Evolutionary conservation across 2,329 filamentous ascomycete genomes (phyloP).

Genomic region (Fusarium bactridioides): DNA sequence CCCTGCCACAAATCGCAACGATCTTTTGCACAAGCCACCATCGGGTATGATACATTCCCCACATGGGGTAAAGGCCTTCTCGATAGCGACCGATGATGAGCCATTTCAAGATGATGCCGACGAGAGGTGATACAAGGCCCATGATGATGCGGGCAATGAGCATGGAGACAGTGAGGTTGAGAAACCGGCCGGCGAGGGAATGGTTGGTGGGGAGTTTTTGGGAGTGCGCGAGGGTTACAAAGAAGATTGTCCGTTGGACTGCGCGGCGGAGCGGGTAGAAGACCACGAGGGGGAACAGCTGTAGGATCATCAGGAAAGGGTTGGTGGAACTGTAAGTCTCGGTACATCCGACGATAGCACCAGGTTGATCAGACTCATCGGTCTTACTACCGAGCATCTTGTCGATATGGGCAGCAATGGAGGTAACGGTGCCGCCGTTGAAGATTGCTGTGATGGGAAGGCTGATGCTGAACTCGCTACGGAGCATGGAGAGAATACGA

Average conservation of each 20-base stretch:
- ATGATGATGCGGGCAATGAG: background rate
- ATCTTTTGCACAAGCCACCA: constrained; percentile 22
- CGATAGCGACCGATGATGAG: constrained; percentile 3
- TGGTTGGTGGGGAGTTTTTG: constrained; percentile 2
- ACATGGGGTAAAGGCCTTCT: background rate
- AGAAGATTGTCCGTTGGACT: constrained; percentile 7
- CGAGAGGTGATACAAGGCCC: background rate
- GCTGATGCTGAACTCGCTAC: background rate
- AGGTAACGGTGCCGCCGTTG: background rate
- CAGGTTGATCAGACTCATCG: fast-evolving
- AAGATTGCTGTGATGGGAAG: constrained; percentile 3
- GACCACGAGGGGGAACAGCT: background rate
- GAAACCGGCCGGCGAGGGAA: background rate
- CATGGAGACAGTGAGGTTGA: background rate
- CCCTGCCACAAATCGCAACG: background rate
- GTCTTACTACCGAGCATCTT: background rate
- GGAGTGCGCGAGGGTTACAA: background rate
- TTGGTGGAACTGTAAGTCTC: constrained; percentile 3
- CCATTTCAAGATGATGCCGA: background rate
- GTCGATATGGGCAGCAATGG: background rate
- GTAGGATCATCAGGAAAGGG: background rate
- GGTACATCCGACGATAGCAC: background rate
- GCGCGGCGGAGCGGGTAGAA: constrained; percentile 1
- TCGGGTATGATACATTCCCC: constrained; percentile 7
- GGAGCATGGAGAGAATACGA: background rate